phyloP scores from a whole-genome alignment of 176 grass and related monocot genomes.

The Lolium multiflorum region DNA sequence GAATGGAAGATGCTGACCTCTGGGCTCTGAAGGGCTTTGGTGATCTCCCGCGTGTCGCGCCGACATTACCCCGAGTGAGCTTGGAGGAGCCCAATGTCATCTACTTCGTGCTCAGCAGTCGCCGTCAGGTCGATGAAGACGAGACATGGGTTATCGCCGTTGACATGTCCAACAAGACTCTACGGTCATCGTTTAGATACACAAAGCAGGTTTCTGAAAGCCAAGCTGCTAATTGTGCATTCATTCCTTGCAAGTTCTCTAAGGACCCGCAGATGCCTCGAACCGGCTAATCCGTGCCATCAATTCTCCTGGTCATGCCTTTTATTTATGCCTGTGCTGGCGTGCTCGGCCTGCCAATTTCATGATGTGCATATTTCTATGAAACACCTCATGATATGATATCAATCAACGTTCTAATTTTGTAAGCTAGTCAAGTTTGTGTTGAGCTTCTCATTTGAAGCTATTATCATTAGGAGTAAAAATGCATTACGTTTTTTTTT shows the following conservation, averaged over 20 bases:
- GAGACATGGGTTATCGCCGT: neutral
- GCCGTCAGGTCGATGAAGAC: neutral
- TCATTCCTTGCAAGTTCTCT: neutral
- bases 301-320: neutral
- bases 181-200: neutral
- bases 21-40: neutral
- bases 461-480: neutral
- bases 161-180: neutral
- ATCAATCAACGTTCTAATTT: neutral
- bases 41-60: neutral
- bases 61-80: neutral
- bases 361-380: neutral
- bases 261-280: neutral
- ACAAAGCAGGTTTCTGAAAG: neutral
- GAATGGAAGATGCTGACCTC: neutral
- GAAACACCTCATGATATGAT: neutral
- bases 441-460: neutral
- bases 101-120: neutral
- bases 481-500: neutral
- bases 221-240: too few relatives aligned
- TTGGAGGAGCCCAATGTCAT: slow-evolving; percentile 1
- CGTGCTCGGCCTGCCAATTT: neutral
- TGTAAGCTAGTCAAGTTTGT: neutral
- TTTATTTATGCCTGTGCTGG: neutral
- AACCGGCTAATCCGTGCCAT: neutral